Percentiles rank a stretch among this genome's conserved stretches.
phyloP scores from a whole-genome alignment of 1,139 yeast genomes.

The Blastobotrys apis region DNA sequence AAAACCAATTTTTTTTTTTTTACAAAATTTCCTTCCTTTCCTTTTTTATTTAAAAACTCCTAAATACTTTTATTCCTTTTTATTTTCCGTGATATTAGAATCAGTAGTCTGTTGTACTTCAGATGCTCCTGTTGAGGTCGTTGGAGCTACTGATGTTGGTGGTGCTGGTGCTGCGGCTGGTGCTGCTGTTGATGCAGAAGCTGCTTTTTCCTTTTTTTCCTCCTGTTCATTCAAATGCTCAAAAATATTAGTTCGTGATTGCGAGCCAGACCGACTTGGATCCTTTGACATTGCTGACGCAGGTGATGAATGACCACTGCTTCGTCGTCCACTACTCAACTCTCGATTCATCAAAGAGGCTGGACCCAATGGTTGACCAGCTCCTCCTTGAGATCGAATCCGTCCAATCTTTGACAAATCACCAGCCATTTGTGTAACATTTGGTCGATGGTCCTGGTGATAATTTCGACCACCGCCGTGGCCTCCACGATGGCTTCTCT shows the following conservation, averaged over 20 bases:
- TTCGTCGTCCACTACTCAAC: conserved; percentile 23
- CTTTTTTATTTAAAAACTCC: not conserved
- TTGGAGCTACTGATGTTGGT: not conserved
- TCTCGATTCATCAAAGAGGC: conserved; percentile 31
- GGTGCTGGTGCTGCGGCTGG: too few relatives aligned
- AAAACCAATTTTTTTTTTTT: not conserved
- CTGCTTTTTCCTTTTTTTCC: conserved; percentile 16
- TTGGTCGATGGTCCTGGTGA: conserved; percentile 11
- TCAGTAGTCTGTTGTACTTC: too few relatives aligned
- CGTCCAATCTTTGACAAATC: conserved; percentile 30
- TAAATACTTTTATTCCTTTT: too few relatives aligned
- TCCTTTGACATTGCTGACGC: conserved; percentile 31
- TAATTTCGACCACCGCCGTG: conserved; percentile 21
- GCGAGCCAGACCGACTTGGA: conserved; percentile 19
- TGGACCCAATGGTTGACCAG: conserved; percentile 30
- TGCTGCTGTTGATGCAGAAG: too few relatives aligned
- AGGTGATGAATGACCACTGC: conserved; percentile 24
- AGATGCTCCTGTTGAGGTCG: not conserved
- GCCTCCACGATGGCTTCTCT: conserved; percentile 34
- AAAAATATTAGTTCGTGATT: conserved; percentile 29
- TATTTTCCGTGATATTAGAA: too few relatives aligned
- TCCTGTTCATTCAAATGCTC: conserved; percentile 30
- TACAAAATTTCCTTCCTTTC: not conserved
- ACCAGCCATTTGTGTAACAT: conserved; percentile 27
- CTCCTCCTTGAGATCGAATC: conserved; percentile 27